Evolutionary conservation across 2,329 filamentous ascomycete genomes (phyloP), one percentile per base, ranked within the genome.

Genomic region (Metarhizium robertsii): DNA sequence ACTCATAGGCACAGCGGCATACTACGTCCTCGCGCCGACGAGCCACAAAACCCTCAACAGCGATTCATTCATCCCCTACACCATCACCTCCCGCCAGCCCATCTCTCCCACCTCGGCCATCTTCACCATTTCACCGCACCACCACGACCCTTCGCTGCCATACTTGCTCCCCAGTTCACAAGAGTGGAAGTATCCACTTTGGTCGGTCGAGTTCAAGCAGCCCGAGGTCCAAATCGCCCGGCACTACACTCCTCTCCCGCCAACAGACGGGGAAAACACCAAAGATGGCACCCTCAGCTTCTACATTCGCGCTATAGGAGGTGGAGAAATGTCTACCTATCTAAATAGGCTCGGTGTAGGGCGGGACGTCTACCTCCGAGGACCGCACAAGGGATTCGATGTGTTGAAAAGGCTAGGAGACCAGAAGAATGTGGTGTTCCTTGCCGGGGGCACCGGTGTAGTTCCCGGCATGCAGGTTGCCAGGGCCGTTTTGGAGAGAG

Each of bases 161-260:
- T 67, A 67, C 54, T 52, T 73, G n/a, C 42, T 57, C 18, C 58
- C 62, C 25, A 42, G 58, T n/a, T 58, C 43, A 62, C 2, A 55
- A 58, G 16, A 46, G 60, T 71, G 72, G 71, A 61, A 60, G 11
- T 60, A 81, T 55, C 87, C 88, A 4, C 78, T 95, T 46, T 95
- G 90, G 87, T 91, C 87, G 59, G 86, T 97, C 38, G 88, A 96
- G 74, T 84, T 96, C 66, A 96, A 95, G 73, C 94, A 97, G 73
- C 94, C 94, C 2, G 86, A 96, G 68, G 73, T 97, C 56, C 92
- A 96, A 71, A 95, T 99, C 62, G 89, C 90, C 47, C 77, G 94
- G 59, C 85, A 90, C 56, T 99, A 99, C 71, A 97, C 94, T 4
- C 91, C 92, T 0, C 75, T 99, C 0, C 92, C 90, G 0, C 79